Evolutionary conservation across 139 green algal genomes (phyloP).

Genomic region (Haematococcus lacustris): DNA sequence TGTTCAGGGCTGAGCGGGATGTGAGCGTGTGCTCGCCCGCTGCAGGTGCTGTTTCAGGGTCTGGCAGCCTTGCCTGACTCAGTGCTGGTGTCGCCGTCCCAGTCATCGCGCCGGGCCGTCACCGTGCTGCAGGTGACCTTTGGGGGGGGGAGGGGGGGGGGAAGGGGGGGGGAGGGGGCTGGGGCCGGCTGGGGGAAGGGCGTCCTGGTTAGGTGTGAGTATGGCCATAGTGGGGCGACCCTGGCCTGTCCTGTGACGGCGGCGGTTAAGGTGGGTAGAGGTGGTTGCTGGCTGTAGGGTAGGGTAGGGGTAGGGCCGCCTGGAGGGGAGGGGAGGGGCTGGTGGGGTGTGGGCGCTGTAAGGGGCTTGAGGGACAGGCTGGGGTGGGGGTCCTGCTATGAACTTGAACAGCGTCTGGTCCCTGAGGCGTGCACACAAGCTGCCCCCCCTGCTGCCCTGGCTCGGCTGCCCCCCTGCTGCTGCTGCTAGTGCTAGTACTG

Average conservation of each 20-base stretch:
- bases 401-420: neutral
- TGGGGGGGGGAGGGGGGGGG: no score
- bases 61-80: constrained; percentile 21
- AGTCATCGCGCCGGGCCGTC: neutral
- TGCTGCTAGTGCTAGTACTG: neutral
- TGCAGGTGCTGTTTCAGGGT: constrained; percentile 38
- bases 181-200: no score
- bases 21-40: no score
- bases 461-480: neutral
- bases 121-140: no score
- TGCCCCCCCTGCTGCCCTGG: neutral
- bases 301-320: no score
- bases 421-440: neutral
- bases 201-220: no score
- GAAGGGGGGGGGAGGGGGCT: no score
- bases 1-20: no score
- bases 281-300: no score
- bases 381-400: neutral
- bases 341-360: neutral
- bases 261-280: neutral
- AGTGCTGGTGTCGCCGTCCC: constrained; percentile 17
- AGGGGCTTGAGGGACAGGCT: neutral
- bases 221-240: neutral
- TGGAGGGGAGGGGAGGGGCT: no score
- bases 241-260: neutral